These are phyloP conservation scores for Cucumis melo DNA, from an alignment of 306 rosid species.

Conservation along the genomic window DNA sequence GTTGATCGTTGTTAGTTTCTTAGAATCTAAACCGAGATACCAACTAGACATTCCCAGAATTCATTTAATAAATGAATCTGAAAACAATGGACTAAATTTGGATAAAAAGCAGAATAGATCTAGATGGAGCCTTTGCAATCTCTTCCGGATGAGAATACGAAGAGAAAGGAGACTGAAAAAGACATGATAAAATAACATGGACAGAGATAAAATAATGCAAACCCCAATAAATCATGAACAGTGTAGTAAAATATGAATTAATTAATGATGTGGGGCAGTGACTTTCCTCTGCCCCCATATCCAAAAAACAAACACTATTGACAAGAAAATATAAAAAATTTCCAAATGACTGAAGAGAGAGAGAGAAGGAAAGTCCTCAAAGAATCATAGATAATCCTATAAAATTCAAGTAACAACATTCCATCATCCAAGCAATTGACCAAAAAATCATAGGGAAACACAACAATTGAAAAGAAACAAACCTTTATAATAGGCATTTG, in stretches of 20 bases:
- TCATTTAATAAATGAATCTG: neutral
- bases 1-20: neutral
- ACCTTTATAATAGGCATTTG: slow-evolving; percentile 31
- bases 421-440: neutral
- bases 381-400: neutral
- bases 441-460: neutral
- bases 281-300: neutral
- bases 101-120: neutral
- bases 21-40: no score
- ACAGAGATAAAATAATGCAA: neutral
- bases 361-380: neutral
- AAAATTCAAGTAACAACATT: neutral
- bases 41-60: no score
- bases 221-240: neutral
- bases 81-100: neutral
- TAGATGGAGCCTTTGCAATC: neutral
- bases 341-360: neutral
- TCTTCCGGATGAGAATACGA: neutral
- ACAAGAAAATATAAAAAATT: neutral
- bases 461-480: neutral
- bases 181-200: neutral
- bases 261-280: neutral
- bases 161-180: neutral
- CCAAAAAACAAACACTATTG: neutral
- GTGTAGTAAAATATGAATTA: neutral